Evolutionary conservation across 2,329 filamentous ascomycete species (phyloP).

Genomic region (Aureobasidium sp.): DNA sequence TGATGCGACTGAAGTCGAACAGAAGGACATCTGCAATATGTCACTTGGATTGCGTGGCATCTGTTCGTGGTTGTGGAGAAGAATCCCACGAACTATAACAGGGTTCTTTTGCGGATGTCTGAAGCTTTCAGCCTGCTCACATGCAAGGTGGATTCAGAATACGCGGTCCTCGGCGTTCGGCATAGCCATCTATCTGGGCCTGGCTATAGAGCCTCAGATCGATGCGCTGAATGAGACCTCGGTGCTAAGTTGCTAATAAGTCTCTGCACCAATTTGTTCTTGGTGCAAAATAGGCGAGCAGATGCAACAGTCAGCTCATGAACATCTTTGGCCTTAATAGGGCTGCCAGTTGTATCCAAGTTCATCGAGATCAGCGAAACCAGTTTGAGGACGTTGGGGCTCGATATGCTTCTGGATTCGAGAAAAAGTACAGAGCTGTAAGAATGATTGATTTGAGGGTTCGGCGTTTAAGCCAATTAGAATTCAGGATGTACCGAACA

Average conservation of each 20-base stretch:
- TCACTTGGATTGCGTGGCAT: too few species aligned
- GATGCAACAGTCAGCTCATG: constrained; percentile 1
- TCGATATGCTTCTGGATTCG: background rate
- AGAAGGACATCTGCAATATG: too few species aligned
- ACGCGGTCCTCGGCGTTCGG: background rate
- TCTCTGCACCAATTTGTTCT: too few species aligned
- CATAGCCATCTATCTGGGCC: background rate
- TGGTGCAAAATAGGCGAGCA: background rate
- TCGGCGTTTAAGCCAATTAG: background rate
- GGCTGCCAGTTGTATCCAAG: background rate
- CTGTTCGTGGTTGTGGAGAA: background rate
- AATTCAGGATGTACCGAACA: background rate
- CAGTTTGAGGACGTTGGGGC: background rate
- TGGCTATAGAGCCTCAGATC: background rate
- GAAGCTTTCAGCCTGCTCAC: background rate
- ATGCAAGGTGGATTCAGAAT: background rate
- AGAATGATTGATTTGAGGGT: background rate
- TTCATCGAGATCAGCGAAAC: background rate
- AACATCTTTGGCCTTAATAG: background rate
- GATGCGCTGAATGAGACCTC: background rate
- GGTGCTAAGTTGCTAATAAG: background rate
- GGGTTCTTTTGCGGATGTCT: background rate
- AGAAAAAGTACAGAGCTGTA: background rate
- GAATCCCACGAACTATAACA: background rate
- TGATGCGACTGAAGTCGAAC: too few species aligned